Percentiles rank a stretch among this genome's conserved stretches.
phyloP scores from a whole-genome alignment of 257 asterid genomes.

The Agastache rugosa region DNA sequence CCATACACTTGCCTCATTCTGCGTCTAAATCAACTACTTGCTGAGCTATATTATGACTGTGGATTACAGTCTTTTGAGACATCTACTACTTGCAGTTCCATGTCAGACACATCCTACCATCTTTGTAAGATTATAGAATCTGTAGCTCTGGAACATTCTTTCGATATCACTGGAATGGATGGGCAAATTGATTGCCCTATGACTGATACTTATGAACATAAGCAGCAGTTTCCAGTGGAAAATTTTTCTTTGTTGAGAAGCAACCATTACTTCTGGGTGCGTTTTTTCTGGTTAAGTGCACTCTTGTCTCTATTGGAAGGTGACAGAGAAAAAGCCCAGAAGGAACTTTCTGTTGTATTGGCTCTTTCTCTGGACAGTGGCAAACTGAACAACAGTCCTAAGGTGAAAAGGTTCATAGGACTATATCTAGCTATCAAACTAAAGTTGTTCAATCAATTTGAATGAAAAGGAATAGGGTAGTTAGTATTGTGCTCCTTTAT shows the following conservation, averaged over 20 bases:
- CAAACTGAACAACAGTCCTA: constrained; percentile 45
- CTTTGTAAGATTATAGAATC: constrained; percentile 89
- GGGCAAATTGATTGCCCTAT: constrained; percentile 39
- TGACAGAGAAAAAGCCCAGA: constrained; percentile 72
- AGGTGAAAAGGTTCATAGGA: too few relatives aligned
- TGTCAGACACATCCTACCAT: constrained; percentile 84
- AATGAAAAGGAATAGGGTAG: too few relatives aligned
- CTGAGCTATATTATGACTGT: constrained; percentile 88
- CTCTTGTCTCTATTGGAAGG: constrained; percentile 77
- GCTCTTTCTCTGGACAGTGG: constrained; percentile 63
- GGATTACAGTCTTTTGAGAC: constrained; percentile 67
- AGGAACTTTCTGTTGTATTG: constrained; percentile 66
- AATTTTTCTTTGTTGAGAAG: constrained; percentile 49
- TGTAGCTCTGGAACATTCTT: constrained; percentile 72
- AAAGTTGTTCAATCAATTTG: too few relatives aligned
- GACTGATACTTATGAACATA: constrained; percentile 41
- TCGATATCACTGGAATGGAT: constrained; percentile 44
- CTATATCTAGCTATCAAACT: too few relatives aligned
- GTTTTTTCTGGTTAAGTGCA: constrained; percentile 95
- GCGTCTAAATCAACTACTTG: constrained; percentile 60
- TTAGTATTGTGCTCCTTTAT: too few relatives aligned
- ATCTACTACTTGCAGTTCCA: constrained; percentile 50
- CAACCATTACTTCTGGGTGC: constrained; percentile 77
- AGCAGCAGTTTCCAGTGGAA: constrained; percentile 43
- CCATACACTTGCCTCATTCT: constrained; percentile 59